Evolutionary conservation across 345 rosid species (phyloP), one percentile per base, ranked within the genome.

Genomic region (Trapa incisa): DNA sequence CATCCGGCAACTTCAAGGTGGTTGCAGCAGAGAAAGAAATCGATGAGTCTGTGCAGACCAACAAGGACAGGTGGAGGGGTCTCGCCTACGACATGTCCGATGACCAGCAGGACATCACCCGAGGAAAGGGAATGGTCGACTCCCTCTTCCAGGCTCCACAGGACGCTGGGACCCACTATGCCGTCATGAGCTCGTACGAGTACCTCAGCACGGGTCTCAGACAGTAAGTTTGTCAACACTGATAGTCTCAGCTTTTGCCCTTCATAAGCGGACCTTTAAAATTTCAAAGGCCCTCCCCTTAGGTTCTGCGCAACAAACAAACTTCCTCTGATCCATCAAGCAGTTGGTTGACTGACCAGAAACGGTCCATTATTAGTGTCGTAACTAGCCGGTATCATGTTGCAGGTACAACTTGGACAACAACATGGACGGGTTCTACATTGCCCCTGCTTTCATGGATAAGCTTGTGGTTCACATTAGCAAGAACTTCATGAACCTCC

Each of bases 401-500:
- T 47, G 56, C 68, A 73, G 75, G 45, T 73, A 68, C 70, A 61
- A 63, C 71, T 52, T 73, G 68, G 75, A 73, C 71, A 73, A 73
- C 75, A 73, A 53, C 67, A 73, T 73, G 75, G 75, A 73, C 47
- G 75, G 75, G 33, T 64, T 73, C 56, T 73, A 73, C 75, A 73
- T 73, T n/a, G 75, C 75, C 38, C 75, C 75, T 4, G 71, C 75
- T 52, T 73, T 73, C 72, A 73, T 73, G 72, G 75, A 73, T 64
- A 73, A 73, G 75, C 75, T 73, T 56, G 75, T 73, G 52, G 75
- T 73, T 68, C 75, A 73, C 75, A 73, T 73, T 35, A 38, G 71
- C 64, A 73, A 73, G 75, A 73, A 73, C 71, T 73, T 48, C 75
- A 73, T 73, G 75, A 63, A 37, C 58, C 71, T 73, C 56, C 75